Conservation (phyloP, 2,329 filamentous ascomycete genomes). For the Periconia macrospinosa region DNA sequence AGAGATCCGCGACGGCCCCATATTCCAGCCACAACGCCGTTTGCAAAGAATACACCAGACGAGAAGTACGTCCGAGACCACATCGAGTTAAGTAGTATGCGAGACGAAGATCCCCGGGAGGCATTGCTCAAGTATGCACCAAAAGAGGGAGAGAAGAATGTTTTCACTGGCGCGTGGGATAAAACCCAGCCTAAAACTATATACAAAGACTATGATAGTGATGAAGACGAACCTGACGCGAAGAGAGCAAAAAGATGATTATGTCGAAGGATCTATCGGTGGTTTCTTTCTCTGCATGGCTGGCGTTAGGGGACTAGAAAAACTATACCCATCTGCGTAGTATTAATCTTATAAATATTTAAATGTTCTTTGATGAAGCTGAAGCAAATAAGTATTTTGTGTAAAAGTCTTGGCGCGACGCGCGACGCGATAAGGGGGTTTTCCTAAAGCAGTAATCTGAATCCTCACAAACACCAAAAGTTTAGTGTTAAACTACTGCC, state of each 20-base stretch:
- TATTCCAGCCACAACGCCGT: constrained; percentile 81
- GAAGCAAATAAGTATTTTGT: no score
- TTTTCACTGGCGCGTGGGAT: constrained; percentile 94
- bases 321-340: constrained; percentile 10
- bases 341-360: neutral
- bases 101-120: constrained; percentile 94
- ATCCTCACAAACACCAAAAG: constrained; percentile 5
- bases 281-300: constrained; percentile 11
- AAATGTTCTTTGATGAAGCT: no score
- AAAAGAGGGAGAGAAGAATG: constrained; percentile 85
- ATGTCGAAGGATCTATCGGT: neutral
- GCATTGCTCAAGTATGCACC: constrained; percentile 94
- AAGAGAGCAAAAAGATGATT: constrained; percentile 47
- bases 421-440: constrained; percentile 7
- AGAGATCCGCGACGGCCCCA: constrained; percentile 84
- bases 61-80: constrained; percentile 85
- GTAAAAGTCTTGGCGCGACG: neutral
- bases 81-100: constrained; percentile 87
- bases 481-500: constrained; percentile 1
- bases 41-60: constrained; percentile 87
- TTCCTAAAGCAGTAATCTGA: constrained; percentile 5
- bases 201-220: constrained; percentile 86
- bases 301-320: constrained; percentile 13
- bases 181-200: constrained; percentile 89
- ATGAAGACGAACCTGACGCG: constrained; percentile 73